Percentiles rank a stretch among this genome's conserved stretches.
Evolutionary conservation across 495 filamentous ascomycete species (phyloP).

Genomic region (Penicillium egyptiacum): DNA sequence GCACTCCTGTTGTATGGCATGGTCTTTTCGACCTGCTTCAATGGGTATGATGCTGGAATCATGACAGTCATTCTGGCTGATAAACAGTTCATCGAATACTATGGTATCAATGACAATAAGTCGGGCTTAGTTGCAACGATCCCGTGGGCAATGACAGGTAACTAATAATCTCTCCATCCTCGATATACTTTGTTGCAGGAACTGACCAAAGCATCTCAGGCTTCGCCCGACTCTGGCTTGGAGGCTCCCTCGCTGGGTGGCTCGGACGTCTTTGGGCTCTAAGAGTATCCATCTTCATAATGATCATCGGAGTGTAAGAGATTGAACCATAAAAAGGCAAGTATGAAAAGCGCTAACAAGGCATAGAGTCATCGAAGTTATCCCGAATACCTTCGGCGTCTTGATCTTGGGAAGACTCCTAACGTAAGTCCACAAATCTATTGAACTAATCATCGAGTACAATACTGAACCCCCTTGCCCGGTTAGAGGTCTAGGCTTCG

Average conservation of each 20-base stretch:
- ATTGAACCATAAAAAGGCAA: conserved; percentile 6
- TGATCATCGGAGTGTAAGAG: conserved; percentile 34
- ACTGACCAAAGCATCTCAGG: conserved; percentile 9
- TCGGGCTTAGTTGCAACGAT: conserved; percentile 38
- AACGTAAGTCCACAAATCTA: conserved; percentile 21
- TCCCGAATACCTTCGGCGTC: conserved; percentile 40
- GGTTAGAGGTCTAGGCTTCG: conserved; percentile 36
- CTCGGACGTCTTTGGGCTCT: conserved; percentile 38
- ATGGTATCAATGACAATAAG: conserved; percentile 28
- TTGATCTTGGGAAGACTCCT: conserved; percentile 36
- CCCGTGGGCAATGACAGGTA: conserved; percentile 40
- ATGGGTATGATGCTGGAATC: conserved; percentile 43
- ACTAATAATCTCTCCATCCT: not conserved
- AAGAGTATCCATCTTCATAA: conserved; percentile 33
- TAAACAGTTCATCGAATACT: conserved; percentile 39
- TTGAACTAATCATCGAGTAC: conserved; percentile 3
- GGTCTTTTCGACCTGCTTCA: conserved; percentile 39
- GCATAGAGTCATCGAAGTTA: conserved; percentile 32
- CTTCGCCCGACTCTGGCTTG: conserved; percentile 32
- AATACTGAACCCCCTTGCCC: not conserved
- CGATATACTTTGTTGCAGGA: not conserved
- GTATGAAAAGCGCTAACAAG: conserved; percentile 5
- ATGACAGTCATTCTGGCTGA: conserved; percentile 43
- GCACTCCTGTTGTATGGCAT: conserved; percentile 36
- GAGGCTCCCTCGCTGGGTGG: conserved; percentile 33